These are phyloP conservation scores for Fusarium camptoceras DNA, from an alignment of 2,329 filamentous ascomycete species.

Conservation along the genomic window DNA sequence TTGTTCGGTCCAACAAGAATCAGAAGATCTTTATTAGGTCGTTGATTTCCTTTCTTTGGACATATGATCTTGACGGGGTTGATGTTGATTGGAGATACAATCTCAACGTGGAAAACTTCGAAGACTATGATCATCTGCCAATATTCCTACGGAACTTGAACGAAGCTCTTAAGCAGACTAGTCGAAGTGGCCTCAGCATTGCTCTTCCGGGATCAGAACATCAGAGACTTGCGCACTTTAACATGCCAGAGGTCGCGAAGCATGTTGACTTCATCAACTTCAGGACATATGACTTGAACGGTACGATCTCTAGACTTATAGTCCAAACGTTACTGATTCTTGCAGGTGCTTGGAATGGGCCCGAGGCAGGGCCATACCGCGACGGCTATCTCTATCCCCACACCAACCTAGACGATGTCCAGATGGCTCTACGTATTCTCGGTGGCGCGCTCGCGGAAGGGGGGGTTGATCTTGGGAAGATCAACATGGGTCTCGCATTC, in stretches of 20 bases:
- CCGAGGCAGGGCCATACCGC: no score
- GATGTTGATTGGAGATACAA: constrained; percentile 30
- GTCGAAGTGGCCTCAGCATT: constrained; percentile 4
- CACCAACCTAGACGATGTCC: constrained; percentile 29
- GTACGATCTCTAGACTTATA: rapidly evolving
- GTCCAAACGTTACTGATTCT: no score
- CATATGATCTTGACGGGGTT: constrained; percentile 36
- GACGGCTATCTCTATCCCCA: constrained; percentile 20
- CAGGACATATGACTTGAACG: constrained; percentile 33
- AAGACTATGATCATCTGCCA: constrained; percentile 52
- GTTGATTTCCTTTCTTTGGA: constrained; percentile 27
- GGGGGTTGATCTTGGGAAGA: neutral
- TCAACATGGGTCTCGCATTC: constrained; percentile 27
- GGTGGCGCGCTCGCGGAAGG: neutral
- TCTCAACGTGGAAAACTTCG: constrained; percentile 52
- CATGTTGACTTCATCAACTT: constrained; percentile 47
- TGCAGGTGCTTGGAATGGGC: neutral
- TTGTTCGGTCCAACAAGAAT: neutral
- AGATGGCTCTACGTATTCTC: constrained; percentile 1
- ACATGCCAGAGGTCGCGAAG: constrained; percentile 4
- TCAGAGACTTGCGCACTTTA: constrained; percentile 40
- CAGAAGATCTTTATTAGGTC: constrained; percentile 11
- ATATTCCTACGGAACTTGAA: constrained; percentile 37
- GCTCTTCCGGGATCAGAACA: constrained; percentile 41
- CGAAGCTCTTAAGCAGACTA: constrained; percentile 33